These are phyloP conservation scores for Xylariaceae sp. DNA, from an alignment of 2,329 filamentous ascomycete species.

Conservation along the genomic window DNA sequence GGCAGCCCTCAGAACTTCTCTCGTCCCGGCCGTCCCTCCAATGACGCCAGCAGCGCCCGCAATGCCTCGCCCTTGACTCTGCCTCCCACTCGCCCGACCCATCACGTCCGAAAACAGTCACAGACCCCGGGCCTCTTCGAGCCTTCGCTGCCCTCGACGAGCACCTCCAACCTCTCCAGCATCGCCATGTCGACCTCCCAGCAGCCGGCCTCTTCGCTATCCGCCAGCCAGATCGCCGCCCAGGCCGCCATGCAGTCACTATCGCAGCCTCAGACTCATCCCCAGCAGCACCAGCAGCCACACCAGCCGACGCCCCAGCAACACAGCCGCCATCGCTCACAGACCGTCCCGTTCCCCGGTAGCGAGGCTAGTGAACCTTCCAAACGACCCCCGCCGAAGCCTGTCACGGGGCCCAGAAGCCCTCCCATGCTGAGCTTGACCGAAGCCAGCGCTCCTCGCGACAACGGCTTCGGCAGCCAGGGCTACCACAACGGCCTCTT, in stretches of 20 bases:
- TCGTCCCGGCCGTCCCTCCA: conserved; percentile 44
- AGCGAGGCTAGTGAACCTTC: conserved; percentile 41
- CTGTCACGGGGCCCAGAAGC: conserved; percentile 50
- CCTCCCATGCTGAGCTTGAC: conserved; percentile 64
- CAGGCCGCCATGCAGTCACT: conserved; percentile 66
- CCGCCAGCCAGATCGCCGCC: conserved; percentile 76
- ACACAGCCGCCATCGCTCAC: conserved; percentile 66
- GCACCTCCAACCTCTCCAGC: conserved; percentile 53
- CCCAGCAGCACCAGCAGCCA: conserved; percentile 61
- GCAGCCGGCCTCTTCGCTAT: conserved; percentile 41
- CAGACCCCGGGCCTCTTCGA: conserved; percentile 75
- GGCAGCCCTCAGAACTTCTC: conserved; percentile 57
- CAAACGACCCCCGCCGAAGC: conserved; percentile 36
- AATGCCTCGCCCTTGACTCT: conserved; percentile 44
- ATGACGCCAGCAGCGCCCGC: conserved; percentile 34
- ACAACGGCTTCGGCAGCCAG: conserved; percentile 50
- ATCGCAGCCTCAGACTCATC: conserved; percentile 47
- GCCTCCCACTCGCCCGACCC: conserved; percentile 36
- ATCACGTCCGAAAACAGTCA: conserved; percentile 57
- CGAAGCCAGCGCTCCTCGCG: conserved; percentile 61
- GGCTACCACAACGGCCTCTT: conserved; percentile 61
- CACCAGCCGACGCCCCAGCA: conserved; percentile 45
- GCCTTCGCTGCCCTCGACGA: conserved; percentile 64
- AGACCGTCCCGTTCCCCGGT: conserved; percentile 64
- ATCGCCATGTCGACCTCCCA: conserved; percentile 41